These are phyloP conservation scores for Candida golubevii DNA, from an alignment of 805 yeast species.

Conservation along the genomic window DNA sequence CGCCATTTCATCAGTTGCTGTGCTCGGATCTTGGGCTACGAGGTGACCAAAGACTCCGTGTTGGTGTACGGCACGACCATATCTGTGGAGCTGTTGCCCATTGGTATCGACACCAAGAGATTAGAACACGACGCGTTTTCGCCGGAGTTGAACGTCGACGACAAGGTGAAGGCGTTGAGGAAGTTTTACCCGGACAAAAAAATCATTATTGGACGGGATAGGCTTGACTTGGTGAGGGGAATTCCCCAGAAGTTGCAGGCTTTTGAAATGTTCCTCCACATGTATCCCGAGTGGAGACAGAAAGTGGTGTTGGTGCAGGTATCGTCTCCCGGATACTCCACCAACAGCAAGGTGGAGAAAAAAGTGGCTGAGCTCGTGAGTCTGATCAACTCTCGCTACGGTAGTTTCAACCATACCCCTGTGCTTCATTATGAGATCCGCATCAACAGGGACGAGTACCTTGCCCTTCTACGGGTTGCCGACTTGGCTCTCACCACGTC, in stretches of 20 bases:
- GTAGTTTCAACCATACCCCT: constrained; percentile 78
- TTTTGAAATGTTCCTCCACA: constrained; percentile 77
- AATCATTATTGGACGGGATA: constrained; percentile 89
- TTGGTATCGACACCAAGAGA: constrained; percentile 78
- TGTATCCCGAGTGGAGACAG: constrained; percentile 90
- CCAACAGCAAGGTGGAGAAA: constrained; percentile 64
- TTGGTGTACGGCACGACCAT: constrained; percentile 75
- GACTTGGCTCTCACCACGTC: constrained; percentile 87
- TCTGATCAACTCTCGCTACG: constrained; percentile 79
- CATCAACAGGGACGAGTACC: constrained; percentile 81
- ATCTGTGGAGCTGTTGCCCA: constrained; percentile 71
- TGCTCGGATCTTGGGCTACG: constrained; percentile 81
- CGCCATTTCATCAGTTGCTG: constrained; percentile 91
- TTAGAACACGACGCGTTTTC: constrained; percentile 61
- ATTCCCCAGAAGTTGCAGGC: constrained; percentile 92
- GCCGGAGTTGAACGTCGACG: constrained; percentile 42
- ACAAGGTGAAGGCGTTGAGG: constrained; percentile 61
- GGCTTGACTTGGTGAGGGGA: constrained; percentile 88
- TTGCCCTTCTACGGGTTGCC: constrained; percentile 83
- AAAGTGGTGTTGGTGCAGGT: constrained; percentile 89
- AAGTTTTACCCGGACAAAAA: constrained; percentile 61
- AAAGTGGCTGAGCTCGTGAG: constrained; percentile 80
- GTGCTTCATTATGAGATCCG: constrained; percentile 91
- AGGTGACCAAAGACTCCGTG: constrained; percentile 53
- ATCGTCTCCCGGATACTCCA: constrained; percentile 68